Percentiles rank a stretch among this genome's conserved stretches.
Conservation (phyloP, 2,329 filamentous ascomycete genomes). For the Trichoderma pleuroti region DNA sequence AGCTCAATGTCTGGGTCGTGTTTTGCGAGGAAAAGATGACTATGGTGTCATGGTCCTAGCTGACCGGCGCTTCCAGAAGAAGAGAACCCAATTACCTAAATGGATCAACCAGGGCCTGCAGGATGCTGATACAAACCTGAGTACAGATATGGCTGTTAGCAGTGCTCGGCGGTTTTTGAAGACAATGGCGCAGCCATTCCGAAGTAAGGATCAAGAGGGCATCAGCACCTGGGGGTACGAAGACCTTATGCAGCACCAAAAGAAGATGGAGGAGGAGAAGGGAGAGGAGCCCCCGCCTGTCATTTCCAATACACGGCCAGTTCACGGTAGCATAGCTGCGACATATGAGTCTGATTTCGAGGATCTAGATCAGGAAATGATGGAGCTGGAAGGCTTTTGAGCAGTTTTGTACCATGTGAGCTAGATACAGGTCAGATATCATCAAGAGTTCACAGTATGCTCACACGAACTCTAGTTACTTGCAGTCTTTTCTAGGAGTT, state of each 20-base stretch:
- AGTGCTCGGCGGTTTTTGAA: conserved; percentile 84
- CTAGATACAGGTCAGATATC: background rate
- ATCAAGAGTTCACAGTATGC: background rate
- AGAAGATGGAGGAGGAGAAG: conserved; percentile 66
- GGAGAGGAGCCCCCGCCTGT: conserved; percentile 50
- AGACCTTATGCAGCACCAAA: conserved; percentile 75
- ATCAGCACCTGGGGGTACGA: conserved; percentile 86
- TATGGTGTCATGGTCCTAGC: conserved; percentile 99
- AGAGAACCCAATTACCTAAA: conserved; percentile 83
- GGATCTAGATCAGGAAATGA: conserved; percentile 53
- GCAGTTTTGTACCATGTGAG: background rate
- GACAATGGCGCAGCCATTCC: conserved; percentile 89
- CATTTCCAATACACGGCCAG: conserved; percentile 25
- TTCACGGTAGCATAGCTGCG: conserved; percentile 23
- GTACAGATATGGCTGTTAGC: conserved; percentile 91
- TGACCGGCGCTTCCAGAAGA: conserved; percentile 89
- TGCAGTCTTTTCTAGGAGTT: background rate
- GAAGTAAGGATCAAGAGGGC: conserved; percentile 77
- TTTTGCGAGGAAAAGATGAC: conserved; percentile 93
- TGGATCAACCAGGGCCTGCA: conserved; percentile 91
- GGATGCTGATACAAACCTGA: conserved; percentile 83
- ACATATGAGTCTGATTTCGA: conserved; percentile 53
- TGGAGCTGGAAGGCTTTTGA: conserved; percentile 45
- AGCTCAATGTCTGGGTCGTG: conserved; percentile 91
- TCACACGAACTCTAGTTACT: background rate